Conservation (phyloP, 2,329 filamentous ascomycete genomes). For the Furcasterigmium sp. region DNA sequence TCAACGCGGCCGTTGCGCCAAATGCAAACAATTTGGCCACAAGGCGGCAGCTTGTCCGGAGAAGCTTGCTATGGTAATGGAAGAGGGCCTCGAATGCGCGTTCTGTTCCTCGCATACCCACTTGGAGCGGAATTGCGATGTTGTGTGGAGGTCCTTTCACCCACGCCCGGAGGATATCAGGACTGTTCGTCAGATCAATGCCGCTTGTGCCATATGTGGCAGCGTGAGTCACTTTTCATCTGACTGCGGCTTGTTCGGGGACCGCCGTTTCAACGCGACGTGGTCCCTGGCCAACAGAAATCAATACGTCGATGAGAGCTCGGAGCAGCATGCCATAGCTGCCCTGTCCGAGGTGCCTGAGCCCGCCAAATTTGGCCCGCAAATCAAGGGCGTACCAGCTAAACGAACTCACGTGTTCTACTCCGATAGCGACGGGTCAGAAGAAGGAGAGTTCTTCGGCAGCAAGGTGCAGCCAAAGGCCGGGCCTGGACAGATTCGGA, state of each 20-base stretch:
- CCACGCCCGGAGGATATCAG: conserved; percentile 31
- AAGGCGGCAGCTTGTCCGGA: conserved; percentile 44
- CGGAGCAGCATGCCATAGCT: conserved; percentile 29
- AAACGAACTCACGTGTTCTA: conserved; percentile 34
- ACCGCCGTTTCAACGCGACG: conserved; percentile 30
- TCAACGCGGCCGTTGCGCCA: conserved; percentile 42
- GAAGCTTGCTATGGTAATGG: conserved; percentile 45
- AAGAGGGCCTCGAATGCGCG: conserved; percentile 53
- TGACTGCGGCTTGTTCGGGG: conserved; percentile 38
- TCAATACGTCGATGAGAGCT: conserved; percentile 43
- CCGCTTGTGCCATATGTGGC: conserved; percentile 54
- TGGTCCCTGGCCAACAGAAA: conserved; percentile 47
- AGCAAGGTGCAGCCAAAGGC: conserved; percentile 24
- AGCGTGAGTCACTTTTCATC: conserved; percentile 48
- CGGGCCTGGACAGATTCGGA: conserved; percentile 27
- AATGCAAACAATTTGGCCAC: conserved; percentile 62
- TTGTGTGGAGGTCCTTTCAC: conserved; percentile 53
- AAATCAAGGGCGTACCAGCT: conserved; percentile 26
- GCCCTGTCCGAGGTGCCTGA: conserved; percentile 17
- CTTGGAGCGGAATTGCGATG: conserved; percentile 52
- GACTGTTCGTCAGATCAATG: conserved; percentile 44
- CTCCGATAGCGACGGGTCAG: conserved; percentile 42
- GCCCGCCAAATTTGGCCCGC: conserved; percentile 18
- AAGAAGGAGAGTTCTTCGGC: conserved; percentile 34
- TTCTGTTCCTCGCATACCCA: conserved; percentile 54